Base-by-base conservation (phyloP, 2,329 filamentous ascomycete genomes). In the Neofusicoccum ribis region DNA sequence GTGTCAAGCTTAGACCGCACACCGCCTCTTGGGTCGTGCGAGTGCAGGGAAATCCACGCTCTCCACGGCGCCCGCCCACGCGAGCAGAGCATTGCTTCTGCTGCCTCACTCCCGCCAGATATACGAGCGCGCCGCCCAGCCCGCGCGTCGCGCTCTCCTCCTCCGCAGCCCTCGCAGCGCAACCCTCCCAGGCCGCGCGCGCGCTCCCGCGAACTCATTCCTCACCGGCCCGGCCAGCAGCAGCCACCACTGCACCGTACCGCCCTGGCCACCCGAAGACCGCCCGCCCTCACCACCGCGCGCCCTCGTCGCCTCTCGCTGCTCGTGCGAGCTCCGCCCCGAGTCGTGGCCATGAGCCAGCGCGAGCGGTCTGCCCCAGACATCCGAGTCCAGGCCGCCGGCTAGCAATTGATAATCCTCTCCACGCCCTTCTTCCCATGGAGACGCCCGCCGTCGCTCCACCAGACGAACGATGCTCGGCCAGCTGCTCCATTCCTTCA, bases 401-500 rank as follows among this genome's bases (percentile, higher is more conserved):
- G 62, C 62, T 64, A 64, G 62, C 62, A 36, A 58, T 64, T 62
- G 59, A 60, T 60, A 60, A 47, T 47, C 31, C 59, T 15, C 23
- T 12, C 9, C 59, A 1, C 27, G 23, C 23, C 43, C 44, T 14
- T 8, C 34, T 36, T 65, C 51, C 44, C 63, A 65, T 65, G 63
- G 63, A 65, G 63, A 63, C 44, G 61, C 49, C 49, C 41, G 41
- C 44, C 58, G 43, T 14, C 60, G 23, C 39, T 34, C 44, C 60
- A 44, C 46, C 47, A 43, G 37, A 41, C 46, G 44, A 71, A 69
- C 70, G 69, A 79, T 79, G 77, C 73, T 79, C 70, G 75, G 76
- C 70, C 75, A 78, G 68, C 76, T 79, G 70, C 76, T 79, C 67
- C 72, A 73, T 71, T 71, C 67, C 66, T 64, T 69, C 60, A 67